Evolutionary conservation across 2,329 filamentous ascomycete species (phyloP), one percentile per base, ranked within the genome.

Genomic region (Fusarium sp.): DNA sequence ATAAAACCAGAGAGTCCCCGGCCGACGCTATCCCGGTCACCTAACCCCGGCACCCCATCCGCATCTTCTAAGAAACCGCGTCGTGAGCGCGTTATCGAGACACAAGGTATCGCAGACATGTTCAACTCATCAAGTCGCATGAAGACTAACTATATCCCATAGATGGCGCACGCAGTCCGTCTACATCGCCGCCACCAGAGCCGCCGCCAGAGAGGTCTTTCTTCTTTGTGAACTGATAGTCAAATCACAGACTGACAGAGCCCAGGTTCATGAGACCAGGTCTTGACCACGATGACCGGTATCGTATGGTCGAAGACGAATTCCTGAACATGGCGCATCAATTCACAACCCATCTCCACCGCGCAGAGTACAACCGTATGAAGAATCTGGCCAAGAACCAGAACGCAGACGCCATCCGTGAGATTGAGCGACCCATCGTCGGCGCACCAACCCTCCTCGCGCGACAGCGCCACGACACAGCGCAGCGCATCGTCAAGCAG

Each of bases 231-330:
- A 17, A 19, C 21, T 28, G n/a, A 23, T 20, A 30, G 23, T 39
- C 28, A 21, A 38, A 17, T 19, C n/a, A 28, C 15, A 20, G 9
- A 4, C 44, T 50, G 7, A 65, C 21, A 20, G 28, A 30, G 12
- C 11, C 19, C 53, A 89, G 87, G 28, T 83, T 83, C 74, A 94
- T 95, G 90, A 80, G 82, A 4, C 83, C 88, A 45, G 89, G 88
- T 4, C 76, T 85, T n/a, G 81, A 85, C 6, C 77, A 83, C n/a
- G 92, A 96, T 75, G 91, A 94, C 74, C 80, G 79, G 54, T 95
- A 88, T 77, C 89, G 91, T 71, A 94, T 95, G 90, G 92, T 96
- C 0, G 92, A 95, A 76, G 92, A 96, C 71, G 92, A 95, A 69
- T 88, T 96, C 65, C 79, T 90, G 20, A 80, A 85, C 17, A 86